Percentiles rank a stretch among this genome's conserved stretches.
phyloP scores from a whole-genome alignment of 2,329 filamentous ascomycete species.

The Endocalyx cinctus region DNA sequence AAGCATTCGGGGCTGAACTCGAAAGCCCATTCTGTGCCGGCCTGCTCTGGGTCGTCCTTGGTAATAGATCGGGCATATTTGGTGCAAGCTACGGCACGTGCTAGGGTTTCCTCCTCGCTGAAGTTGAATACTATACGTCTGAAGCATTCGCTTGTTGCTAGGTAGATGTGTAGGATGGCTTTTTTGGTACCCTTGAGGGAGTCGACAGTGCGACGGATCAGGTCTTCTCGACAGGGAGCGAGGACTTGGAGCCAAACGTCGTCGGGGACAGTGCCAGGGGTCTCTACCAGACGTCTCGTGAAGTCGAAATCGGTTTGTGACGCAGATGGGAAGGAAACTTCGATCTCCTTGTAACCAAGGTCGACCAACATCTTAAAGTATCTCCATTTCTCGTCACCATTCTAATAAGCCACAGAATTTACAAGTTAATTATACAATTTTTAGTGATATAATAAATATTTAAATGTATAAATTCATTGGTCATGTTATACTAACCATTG shows the following conservation, averaged over 20 bases:
- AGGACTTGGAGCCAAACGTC: conserved; percentile 92
- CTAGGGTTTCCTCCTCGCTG: conserved; percentile 74
- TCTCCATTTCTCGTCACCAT: conserved; percentile 87
- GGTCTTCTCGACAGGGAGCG: conserved; percentile 84
- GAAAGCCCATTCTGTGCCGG: conserved; percentile 66
- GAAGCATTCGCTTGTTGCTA: conserved; percentile 95
- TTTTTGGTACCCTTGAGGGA: conserved; percentile 87
- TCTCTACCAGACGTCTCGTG: conserved; percentile 79
- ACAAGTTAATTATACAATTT: too few relatives aligned
- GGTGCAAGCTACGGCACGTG: conserved; percentile 78
- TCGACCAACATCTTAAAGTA: conserved; percentile 94
- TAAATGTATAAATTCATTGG: too few relatives aligned
- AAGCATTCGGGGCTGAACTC: conserved; percentile 87
- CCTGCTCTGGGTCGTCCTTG: conserved; percentile 63
- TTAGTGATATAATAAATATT: too few relatives aligned
- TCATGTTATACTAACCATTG: conserved; percentile 77
- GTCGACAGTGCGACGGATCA: conserved; percentile 86
- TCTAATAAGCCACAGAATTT: conserved; percentile 55
- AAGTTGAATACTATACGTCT: conserved; percentile 85
- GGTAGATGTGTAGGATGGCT: conserved; percentile 90
- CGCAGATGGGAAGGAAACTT: conserved; percentile 91
- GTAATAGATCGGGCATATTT: conserved; percentile 85
- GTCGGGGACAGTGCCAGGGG: conserved; percentile 75
- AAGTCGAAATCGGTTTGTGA: conserved; percentile 97
- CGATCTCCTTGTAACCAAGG: conserved; percentile 95